These are phyloP conservation scores for Capronia americana DNA, from an alignment of 2,329 filamentous ascomycete species.

Conservation along the genomic window DNA sequence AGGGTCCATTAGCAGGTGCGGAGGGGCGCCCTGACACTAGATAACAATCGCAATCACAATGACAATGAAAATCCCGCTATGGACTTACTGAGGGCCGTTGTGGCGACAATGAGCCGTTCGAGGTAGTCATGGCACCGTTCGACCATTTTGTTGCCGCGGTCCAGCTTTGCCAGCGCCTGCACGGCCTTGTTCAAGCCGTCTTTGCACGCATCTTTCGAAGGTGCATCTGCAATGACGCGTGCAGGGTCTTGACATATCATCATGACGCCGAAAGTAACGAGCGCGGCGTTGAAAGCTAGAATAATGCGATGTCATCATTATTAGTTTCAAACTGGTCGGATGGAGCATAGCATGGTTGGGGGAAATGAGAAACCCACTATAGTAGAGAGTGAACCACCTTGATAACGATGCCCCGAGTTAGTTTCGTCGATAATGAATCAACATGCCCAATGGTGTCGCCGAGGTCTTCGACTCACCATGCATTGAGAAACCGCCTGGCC, in stretches of 20 bases:
- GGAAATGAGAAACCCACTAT: neutral
- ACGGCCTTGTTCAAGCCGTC: conserved; percentile 8
- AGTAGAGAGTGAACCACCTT: conserved; percentile 10
- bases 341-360: too few relatives aligned
- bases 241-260: conserved; percentile 8
- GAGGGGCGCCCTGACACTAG: neutral
- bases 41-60: neutral
- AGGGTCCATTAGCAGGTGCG: neutral
- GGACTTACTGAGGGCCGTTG: neutral
- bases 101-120: conserved; percentile 34
- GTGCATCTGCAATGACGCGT: neutral
- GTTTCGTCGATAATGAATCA: too few relatives aligned
- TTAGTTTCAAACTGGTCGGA: neutral
- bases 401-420: too few relatives aligned
- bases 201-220: conserved; percentile 5
- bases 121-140: conserved; percentile 44
- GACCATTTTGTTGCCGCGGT: conserved; percentile 43
- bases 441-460: too few relatives aligned
- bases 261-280: conserved; percentile 10
- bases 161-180: conserved; percentile 40
- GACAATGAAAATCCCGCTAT: too few relatives aligned
- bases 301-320: neutral
- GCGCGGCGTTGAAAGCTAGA: conserved; percentile 19
- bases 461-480: neutral
- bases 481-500: conserved; percentile 5